phyloP scores from a whole-genome alignment of 1,284 basidiomycete genomes.

The Wolfiporia cocos region DNA sequence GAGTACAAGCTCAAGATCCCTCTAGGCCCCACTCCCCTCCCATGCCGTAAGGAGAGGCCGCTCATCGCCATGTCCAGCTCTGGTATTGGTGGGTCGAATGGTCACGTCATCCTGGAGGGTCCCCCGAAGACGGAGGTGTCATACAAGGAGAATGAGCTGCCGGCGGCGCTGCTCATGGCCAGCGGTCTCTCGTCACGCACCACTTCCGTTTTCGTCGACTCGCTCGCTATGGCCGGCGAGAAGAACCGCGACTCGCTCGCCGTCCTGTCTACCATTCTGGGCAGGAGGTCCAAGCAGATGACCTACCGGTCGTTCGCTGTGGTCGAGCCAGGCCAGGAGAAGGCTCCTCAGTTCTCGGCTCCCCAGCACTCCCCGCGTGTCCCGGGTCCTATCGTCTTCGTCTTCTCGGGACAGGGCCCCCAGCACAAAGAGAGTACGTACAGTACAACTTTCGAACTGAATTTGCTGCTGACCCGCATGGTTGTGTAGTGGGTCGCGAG shows the following conservation, averaged over 20 bases:
- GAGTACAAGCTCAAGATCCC: conserved; percentile 23
- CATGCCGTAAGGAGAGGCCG: conserved; percentile 18
- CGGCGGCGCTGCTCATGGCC: conserved; percentile 26
- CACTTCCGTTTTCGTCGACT: conserved; percentile 16
- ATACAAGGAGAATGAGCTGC: not conserved
- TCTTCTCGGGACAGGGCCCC: conserved; percentile 9
- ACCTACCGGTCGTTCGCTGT: conserved; percentile 27
- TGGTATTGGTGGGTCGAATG: conserved; percentile 39
- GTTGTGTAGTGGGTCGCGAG: conserved; percentile 5
- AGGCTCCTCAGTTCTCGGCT: conserved; percentile 12
- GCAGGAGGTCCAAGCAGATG: conserved; percentile 26
- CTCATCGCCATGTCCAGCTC: conserved; percentile 36
- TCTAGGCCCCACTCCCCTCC: conserved; percentile 16
- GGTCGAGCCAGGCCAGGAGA: not conserved
- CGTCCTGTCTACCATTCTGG: conserved; percentile 12
- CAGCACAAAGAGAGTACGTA: conserved; percentile 8
- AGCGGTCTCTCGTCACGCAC: conserved; percentile 29
- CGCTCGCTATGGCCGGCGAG: conserved; percentile 24
- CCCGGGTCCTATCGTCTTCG: conserved; percentile 26
- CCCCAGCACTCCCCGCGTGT: conserved; percentile 21
- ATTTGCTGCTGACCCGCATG: too few species aligned
- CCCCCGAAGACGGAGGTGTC: conserved; percentile 15
- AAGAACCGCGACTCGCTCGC: conserved; percentile 1
- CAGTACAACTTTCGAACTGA: not conserved
- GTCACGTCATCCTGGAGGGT: conserved; percentile 32